Evolutionary conservation across 2,329 filamentous ascomycete genomes (phyloP), one percentile per base, ranked within the genome.

Genomic region (Trichoderma sp.): DNA sequence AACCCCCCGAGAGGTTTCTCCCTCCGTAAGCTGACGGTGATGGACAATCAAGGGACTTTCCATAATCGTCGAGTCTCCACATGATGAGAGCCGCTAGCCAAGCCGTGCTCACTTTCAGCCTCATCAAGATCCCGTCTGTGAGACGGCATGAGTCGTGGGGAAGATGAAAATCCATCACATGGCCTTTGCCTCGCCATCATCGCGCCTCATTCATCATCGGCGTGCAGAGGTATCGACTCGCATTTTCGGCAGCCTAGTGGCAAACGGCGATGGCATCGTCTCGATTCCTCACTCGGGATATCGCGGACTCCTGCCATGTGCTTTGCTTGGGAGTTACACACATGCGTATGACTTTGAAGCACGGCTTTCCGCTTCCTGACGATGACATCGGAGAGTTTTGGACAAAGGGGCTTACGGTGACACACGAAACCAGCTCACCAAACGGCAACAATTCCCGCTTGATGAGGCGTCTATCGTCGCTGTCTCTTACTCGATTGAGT

Each of bases 131-230:
- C 21, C 24, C n/a, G 12, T 43, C 41, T 51, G 58, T 61, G 30
- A 61, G 58, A 34, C 47, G 26, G 34, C 48, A 21, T 41, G n/a
- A 21, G 12, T 52, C 39, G 44, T 30, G 15, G 14, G 19, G 24
- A 28, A 17, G 19, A 57, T 45, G 19, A 30, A 26, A 34, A 10
- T 19, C 58, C 58, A 28, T 61, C 58, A 43, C 58, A 43, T 43
- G 55, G 17, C 26, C 26, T 28, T 58, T 47, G 47, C 39, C 48
- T 52, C 58, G 39, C 52, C 58, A 60, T 50, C 45, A 41, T 50
- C 30, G 39, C 30, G 26, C 21, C 7, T 17, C 58, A 52, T 28
- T 10, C 15, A 52, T 7, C 24, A 44, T 14, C 12, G 3, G 21
- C 21, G 3, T 7, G 30, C 2, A 34, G 30, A 34, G 9, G 30